Evolutionary conservation across 176 grass and related monocot genomes (phyloP), one percentile per base, ranked within the genome.

Genomic region (Rhynchospora pubera): DNA sequence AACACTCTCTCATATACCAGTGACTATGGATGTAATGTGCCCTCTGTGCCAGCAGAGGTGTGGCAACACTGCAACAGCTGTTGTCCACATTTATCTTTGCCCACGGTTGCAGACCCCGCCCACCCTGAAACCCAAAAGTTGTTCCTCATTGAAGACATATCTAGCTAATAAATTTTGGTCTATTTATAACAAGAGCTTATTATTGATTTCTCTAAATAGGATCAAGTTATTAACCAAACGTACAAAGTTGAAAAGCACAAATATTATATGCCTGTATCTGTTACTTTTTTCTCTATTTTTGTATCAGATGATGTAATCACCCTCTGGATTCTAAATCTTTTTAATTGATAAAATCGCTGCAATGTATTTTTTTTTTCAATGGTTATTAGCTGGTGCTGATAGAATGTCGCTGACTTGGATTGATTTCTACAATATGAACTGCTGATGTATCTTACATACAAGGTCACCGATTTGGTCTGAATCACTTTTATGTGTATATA

Each of bases 11-110:
- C 78, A 89, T 55, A 99, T 99, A 72, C 96, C 92, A 6, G 95
- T 93, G 93, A 83, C 91, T 71, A 99, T 91, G 52, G 95, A 95
- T 32, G 96, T 95, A 47, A 78, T 91, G 24, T 99, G 91, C 64
- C 77, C 89, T 99, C 16, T 91, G 89, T 0, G 93, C 95, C 52
- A 99, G 96, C 47, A 91, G 93, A 7, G 96, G 93, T 45, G 86
- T 99, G 16, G 93, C 89, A 0, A 48, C 95, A 14, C 93, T 28
- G 93, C 95, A 85, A 89, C 91, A 18, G 86, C 84, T 5, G 91
- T 14, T 93, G 95, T 79, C 87, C 95, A 24, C 95, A 99, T 83
- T 99, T n/a, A n/a, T n/a, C n/a, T n/a, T n/a, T n/a, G n/a, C 95
- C n/a, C 84, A 95, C 93, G 95, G 87, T 89, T 99, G 73, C 85